Evolutionary conservation across 2,329 filamentous ascomycete species (phyloP).

Genomic region (Colletotrichum falcatum): DNA sequence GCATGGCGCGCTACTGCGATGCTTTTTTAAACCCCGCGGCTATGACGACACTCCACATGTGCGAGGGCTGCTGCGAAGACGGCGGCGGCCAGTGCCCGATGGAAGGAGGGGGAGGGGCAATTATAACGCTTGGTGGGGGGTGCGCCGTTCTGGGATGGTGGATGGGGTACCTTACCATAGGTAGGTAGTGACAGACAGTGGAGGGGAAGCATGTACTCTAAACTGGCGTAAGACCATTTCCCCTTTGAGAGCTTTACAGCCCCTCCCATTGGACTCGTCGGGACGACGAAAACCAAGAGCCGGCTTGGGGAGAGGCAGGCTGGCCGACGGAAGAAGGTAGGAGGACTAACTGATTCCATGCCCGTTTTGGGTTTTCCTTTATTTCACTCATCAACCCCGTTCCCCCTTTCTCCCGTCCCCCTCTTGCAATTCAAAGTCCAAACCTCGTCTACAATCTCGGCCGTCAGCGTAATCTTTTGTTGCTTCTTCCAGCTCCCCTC

Average conservation of each 20-base stretch:
- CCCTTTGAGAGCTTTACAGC: constrained; percentile 9
- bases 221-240: constrained; percentile 4
- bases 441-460: background rate
- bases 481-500: background rate
- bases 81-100: background rate
- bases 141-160: background rate
- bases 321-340: background rate
- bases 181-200: background rate
- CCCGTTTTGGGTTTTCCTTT: constrained; percentile 7
- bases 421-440: background rate
- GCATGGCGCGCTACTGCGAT: background rate
- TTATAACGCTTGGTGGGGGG: background rate
- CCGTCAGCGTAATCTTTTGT: background rate
- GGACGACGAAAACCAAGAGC: constrained; percentile 13
- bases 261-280: constrained; percentile 10
- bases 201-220: background rate
- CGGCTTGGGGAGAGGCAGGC: constrained; percentile 1
- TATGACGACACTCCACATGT: constrained; percentile 40
- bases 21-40: constrained; percentile 12
- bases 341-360: background rate
- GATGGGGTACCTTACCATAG: too few species aligned
- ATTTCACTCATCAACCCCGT: background rate
- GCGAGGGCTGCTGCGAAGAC: background rate
- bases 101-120: constrained; percentile 38
- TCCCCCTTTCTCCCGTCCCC: background rate